These are phyloP conservation scores for Crithidia expoeki DNA, from an alignment of 208 protist species.

Conservation along the genomic window DNA sequence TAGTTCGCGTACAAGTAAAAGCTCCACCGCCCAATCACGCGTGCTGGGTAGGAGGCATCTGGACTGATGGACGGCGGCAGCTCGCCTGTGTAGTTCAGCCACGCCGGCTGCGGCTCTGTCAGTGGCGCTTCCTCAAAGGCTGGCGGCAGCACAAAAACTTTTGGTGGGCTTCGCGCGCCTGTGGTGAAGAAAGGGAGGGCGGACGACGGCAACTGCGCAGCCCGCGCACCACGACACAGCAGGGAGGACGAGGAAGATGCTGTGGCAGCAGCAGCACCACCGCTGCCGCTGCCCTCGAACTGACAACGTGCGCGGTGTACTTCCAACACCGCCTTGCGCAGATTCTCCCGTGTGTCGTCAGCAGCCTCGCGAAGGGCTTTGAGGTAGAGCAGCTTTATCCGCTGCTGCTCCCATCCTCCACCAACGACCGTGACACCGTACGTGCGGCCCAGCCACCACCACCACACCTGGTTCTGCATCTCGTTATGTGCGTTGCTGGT, in stretches of 20 bases:
- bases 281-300: conserved; percentile 11
- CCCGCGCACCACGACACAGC: conserved; percentile 8
- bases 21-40: conserved; percentile 26
- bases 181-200: conserved; percentile 22
- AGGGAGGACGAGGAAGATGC: not conserved
- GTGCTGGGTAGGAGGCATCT: conserved; percentile 18
- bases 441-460: conserved; percentile 29
- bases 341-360: conserved; percentile 5
- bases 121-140: conserved; percentile 8
- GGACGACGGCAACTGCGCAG: not conserved
- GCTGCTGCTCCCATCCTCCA: conserved; percentile 36
- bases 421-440: conserved; percentile 37
- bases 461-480: not conserved
- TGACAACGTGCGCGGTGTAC: conserved; percentile 26
- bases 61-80: conserved; percentile 16
- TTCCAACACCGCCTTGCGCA: conserved; percentile 20
- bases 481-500: not conserved
- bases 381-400: conserved; percentile 37
- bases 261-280: too few relatives aligned
- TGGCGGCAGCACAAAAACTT: conserved; percentile 26
- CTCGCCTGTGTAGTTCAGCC: conserved; percentile 36
- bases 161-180: conserved; percentile 10
- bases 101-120: conserved; percentile 15
- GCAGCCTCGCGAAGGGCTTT: conserved; percentile 34
- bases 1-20: conserved; percentile 35